These are phyloP conservation scores for Fusarium palustre DNA, from an alignment of 2,329 filamentous ascomycete genomes.

Conservation along the genomic window DNA sequence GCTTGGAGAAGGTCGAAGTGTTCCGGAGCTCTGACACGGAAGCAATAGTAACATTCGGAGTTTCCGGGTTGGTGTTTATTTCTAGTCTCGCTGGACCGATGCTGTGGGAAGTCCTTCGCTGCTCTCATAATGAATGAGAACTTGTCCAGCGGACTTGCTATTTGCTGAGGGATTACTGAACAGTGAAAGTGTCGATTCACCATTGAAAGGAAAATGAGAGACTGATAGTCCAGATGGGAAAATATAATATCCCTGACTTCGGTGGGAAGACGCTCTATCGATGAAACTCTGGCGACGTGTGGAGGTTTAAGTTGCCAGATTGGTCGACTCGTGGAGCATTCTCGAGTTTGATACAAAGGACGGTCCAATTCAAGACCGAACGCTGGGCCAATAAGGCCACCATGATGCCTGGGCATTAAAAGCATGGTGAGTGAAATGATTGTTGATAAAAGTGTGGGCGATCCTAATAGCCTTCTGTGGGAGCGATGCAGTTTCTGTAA, in stretches of 20 bases:
- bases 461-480: constrained; percentile 45
- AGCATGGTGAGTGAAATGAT: constrained; percentile 44
- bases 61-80: constrained; percentile 55
- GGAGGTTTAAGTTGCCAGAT: constrained; percentile 22
- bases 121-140: constrained; percentile 57
- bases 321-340: constrained; percentile 20
- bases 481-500: constrained; percentile 44
- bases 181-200: constrained; percentile 53
- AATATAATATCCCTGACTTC: constrained; percentile 52
- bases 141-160: constrained; percentile 54
- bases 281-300: constrained; percentile 38
- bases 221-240: constrained; percentile 54
- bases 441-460: constrained; percentile 12
- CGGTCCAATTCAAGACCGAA: constrained; percentile 32
- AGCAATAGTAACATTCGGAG: constrained; percentile 58
- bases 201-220: constrained; percentile 55
- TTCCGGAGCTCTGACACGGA: constrained; percentile 54
- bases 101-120: constrained; percentile 56
- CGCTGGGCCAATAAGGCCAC: constrained; percentile 19
- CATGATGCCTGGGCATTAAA: constrained; percentile 43
- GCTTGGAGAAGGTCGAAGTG: constrained; percentile 55
- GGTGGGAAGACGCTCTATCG: constrained; percentile 51
- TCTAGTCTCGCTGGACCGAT: constrained; percentile 54
- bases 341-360: constrained; percentile 18
- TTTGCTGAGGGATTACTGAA: constrained; percentile 50